phyloP scores from a whole-genome alignment of 2,329 filamentous ascomycete genomes.

The Trichoderma lentiforme region DNA sequence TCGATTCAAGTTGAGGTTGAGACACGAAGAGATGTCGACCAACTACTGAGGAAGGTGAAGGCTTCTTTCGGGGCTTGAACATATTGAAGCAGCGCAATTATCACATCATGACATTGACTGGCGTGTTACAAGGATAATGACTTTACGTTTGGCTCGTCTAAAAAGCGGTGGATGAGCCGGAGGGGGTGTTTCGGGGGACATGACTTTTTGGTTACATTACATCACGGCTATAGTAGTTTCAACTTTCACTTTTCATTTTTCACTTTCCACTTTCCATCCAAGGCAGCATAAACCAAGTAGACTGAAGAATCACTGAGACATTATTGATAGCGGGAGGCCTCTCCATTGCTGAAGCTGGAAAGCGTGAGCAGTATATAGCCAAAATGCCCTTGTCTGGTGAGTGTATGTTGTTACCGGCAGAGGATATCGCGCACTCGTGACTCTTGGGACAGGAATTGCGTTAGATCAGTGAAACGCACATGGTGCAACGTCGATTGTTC shows the following conservation, averaged over 20 bases:
- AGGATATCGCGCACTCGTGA: constrained; percentile 1
- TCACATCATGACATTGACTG: background rate
- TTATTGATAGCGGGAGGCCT: background rate
- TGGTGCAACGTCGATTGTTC: background rate
- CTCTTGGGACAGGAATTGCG: background rate
- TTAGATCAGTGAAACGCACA: background rate
- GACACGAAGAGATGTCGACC: background rate
- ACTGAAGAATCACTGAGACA: background rate
- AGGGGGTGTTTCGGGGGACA: background rate
- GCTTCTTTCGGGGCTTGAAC: no score
- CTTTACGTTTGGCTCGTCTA: background rate
- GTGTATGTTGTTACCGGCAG: background rate
- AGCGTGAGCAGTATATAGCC: background rate
- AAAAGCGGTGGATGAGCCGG: background rate
- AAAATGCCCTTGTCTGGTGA: background rate
- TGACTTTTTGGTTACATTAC: background rate
- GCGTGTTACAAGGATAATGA: background rate
- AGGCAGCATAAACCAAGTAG: background rate
- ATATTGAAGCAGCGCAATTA: background rate
- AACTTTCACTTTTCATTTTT: background rate
- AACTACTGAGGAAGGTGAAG: background rate
- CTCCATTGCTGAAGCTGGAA: background rate
- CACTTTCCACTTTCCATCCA: background rate
- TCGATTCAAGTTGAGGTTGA: background rate
- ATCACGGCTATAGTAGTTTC: background rate